phyloP scores from a whole-genome alignment of 2,329 filamentous ascomycete species.

The Colletotrichum scovillei region DNA sequence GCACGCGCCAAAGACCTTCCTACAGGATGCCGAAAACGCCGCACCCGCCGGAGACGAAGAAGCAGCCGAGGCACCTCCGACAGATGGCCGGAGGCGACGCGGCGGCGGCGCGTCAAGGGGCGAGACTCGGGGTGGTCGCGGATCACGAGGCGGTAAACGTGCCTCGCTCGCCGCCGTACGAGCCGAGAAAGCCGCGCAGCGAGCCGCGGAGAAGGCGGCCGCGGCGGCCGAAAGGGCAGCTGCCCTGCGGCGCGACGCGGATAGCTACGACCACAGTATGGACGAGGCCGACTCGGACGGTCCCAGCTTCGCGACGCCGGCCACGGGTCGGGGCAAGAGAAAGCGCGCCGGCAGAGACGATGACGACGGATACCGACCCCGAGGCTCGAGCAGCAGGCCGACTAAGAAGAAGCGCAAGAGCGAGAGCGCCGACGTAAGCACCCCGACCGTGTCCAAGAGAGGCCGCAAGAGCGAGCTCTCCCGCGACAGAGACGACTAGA shows the following conservation, averaged over 20 bases:
- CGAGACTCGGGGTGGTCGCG: constrained; percentile 33
- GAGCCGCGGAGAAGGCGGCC: constrained; percentile 49
- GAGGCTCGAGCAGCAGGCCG: constrained; percentile 61
- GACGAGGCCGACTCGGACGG: constrained; percentile 31
- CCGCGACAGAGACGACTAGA: constrained; percentile 26
- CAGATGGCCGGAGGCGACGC: constrained; percentile 39
- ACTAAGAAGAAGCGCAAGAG: constrained; percentile 71
- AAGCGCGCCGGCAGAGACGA: constrained; percentile 58
- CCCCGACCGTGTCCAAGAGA: constrained; percentile 44
- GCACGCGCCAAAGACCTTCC: constrained; percentile 84
- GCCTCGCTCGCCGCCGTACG: constrained; percentile 47
- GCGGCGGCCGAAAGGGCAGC: constrained; percentile 42
- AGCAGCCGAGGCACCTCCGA: constrained; percentile 43
- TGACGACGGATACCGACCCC: constrained; percentile 71
- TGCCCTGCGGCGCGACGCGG: constrained; percentile 45
- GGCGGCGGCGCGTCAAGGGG: constrained; percentile 30
- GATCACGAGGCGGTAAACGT: constrained; percentile 40
- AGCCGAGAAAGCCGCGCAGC: constrained; percentile 46
- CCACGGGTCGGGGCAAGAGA: constrained; percentile 52
- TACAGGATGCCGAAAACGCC: constrained; percentile 76
- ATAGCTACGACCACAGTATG: constrained; percentile 20
- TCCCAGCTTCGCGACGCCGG: constrained; percentile 43
- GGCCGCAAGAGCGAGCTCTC: constrained; percentile 46
- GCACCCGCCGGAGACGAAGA: constrained; percentile 51
- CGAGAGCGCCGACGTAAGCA: constrained; percentile 50